A percentile compares a stretch with the other conserved stretches of the same genome.
These are phyloP conservation scores for Clausena lansium DNA, from an alignment of 345 rosid species.

Conservation along the genomic window DNA sequence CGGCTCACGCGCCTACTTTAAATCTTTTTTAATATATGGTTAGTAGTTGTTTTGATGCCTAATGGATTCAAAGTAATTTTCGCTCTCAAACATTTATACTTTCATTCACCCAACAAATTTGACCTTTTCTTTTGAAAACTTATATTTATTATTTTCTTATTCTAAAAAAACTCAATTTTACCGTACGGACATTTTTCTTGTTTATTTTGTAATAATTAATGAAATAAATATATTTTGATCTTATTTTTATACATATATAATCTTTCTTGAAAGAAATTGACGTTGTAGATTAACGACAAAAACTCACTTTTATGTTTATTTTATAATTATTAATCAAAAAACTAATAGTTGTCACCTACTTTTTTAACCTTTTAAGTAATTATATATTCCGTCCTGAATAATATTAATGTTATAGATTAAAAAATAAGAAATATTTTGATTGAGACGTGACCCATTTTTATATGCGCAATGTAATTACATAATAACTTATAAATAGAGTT, in stretches of 20 bases:
- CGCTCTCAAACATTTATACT: not conserved
- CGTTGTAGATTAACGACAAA: not conserved
- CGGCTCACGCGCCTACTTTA: not conserved
- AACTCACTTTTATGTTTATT: too few relatives aligned
- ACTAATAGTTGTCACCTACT: not conserved
- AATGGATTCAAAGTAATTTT: not conserved
- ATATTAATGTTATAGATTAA: too few relatives aligned
- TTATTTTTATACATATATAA: too few relatives aligned
- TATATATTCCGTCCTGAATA: too few relatives aligned
- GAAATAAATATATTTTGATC: too few relatives aligned
- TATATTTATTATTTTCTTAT: too few relatives aligned
- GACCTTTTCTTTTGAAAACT: not conserved
- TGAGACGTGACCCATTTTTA: not conserved
- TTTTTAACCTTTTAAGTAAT: too few relatives aligned
- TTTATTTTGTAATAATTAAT: too few relatives aligned
- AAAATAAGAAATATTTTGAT: too few relatives aligned
- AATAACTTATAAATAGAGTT: not conserved
- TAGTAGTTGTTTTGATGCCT: not conserved
- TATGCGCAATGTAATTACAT: too few relatives aligned
- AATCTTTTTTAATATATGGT: too few relatives aligned
- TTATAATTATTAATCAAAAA: too few relatives aligned
- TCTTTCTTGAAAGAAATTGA: fast-evolving
- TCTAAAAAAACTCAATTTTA: not conserved
- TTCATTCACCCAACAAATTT: not conserved
- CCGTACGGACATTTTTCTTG: not conserved